Base-by-base conservation (phyloP, 306 rosid genomes). In the Rosa rugosa region DNA sequence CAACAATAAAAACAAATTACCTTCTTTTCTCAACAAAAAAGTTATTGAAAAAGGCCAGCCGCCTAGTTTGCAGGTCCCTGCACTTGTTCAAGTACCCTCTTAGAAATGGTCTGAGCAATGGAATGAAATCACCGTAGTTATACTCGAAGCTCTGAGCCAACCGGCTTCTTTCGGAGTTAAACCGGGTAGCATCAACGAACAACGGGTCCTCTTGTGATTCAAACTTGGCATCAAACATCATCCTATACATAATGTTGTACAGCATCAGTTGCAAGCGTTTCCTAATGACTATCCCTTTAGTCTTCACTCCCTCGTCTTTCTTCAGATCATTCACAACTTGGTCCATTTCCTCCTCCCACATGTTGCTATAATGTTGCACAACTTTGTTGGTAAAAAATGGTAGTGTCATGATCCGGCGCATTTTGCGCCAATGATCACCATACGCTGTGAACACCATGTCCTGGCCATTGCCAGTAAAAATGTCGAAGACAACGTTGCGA, bases 301-400 rank as follows among this genome's bases (percentile, higher is more conserved):
- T 87, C 64, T 69, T 82, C 70, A 84, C 92, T 20, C 4, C 47
- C 23, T 84, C 87, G 3, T 88, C 81, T 0, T 36, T 78, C 0
- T 36, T 81, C 11, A 93, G 87, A 57, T 91, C 98, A 2, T 71
- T 66, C n/a, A 90, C 93, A 0, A 93, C 98, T 81, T 75, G 60
- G 34, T 88, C 92, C 93, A 93, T 91, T 78, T 93, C 98, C 49
- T 90, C 81, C 79, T 90, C 94, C 98, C 98, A 93, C 94, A 86
- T 91, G 42, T 62, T 72, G 80, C 98, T 90, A 42, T 90, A 86
- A 2, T 82, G 81, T 4, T 91, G 88, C 45, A 93, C 95, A 38
- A 91, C 98, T 82, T 90, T 93, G 86, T 91, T 93, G 4, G 98
- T 93, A 88, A 93, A 93, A 45, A 93, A 91, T 0, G 98, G 93